Conservation (phyloP, 768 basidiomycete species). For the Podaxis rugospora region DNA sequence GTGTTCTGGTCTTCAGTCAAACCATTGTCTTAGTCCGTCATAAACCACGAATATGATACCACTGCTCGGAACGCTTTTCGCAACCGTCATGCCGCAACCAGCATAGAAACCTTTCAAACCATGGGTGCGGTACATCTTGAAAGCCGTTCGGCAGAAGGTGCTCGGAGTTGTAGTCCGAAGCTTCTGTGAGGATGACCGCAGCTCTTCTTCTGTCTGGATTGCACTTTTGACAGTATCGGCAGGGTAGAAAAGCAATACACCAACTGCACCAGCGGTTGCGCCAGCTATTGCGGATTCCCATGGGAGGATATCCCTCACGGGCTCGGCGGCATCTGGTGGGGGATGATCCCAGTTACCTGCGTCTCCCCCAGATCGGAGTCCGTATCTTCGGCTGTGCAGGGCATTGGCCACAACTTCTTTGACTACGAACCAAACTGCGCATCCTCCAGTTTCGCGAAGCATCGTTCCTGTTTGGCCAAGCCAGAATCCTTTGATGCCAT, state of each 20-base stretch:
- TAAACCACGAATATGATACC: constrained; percentile 90
- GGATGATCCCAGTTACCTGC: not conserved
- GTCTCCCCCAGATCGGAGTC: constrained; percentile 6
- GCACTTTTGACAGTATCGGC: constrained; percentile 89
- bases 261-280: constrained; percentile 73
- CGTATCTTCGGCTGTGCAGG: constrained; percentile 48
- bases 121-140: constrained; percentile 66
- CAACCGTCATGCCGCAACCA: constrained; percentile 85
- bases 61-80: constrained; percentile 77
- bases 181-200: constrained; percentile 31
- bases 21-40: constrained; percentile 54
- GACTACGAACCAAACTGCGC: constrained; percentile 81
- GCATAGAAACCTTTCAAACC: constrained; percentile 81
- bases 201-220: constrained; percentile 86
- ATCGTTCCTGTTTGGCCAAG: constrained; percentile 83
- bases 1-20: constrained; percentile 18
- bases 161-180: constrained; percentile 24
- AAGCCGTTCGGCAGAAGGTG: constrained; percentile 55
- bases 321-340: not conserved
- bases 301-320: constrained; percentile 33
- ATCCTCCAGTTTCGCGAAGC: constrained; percentile 83
- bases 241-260: constrained; percentile 82
- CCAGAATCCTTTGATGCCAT: constrained; percentile 75
- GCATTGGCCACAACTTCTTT: constrained; percentile 72
- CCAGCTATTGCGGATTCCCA: constrained; percentile 82